These are phyloP conservation scores for Botrytis deweyae DNA, from an alignment of 2,329 filamentous ascomycete genomes.

Conservation along the genomic window DNA sequence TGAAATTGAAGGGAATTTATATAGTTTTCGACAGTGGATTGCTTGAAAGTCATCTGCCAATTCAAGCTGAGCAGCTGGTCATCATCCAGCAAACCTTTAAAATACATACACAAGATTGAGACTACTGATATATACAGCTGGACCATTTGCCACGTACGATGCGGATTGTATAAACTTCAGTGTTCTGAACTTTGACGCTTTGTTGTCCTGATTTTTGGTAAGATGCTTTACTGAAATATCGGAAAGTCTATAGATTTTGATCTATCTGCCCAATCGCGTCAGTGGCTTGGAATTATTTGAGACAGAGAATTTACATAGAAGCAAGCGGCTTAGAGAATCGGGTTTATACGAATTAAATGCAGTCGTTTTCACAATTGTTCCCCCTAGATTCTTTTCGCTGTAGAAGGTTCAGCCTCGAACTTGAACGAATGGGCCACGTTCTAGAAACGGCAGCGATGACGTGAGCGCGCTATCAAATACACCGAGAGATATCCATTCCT, in stretches of 20 bases:
- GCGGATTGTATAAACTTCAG: accelerated
- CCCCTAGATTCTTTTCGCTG: no score
- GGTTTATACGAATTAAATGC: not conserved
- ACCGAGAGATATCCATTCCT: no score
- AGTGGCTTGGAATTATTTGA: not conserved
- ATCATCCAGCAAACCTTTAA: not conserved
- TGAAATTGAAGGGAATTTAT: not conserved
- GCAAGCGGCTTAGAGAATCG: not conserved
- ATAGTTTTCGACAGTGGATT: not conserved
- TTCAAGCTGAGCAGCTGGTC: no score
- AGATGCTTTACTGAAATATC: not conserved
- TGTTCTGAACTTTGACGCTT: not conserved
- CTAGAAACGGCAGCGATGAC: not conserved
- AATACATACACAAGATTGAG: not conserved
- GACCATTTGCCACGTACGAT: accelerated
- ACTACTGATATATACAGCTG: not conserved
- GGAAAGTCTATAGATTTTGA: not conserved
- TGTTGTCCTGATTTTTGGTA: not conserved
- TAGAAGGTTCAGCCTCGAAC: not conserved
- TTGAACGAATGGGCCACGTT: not conserved
- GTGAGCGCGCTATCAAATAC: not conserved
- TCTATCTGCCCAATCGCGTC: not conserved
- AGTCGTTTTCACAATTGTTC: not conserved
- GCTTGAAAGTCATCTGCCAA: not conserved
- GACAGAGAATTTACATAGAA: not conserved